Conservation (phyloP, 169 alveolate species). For the Eimeria sp. region DNA sequence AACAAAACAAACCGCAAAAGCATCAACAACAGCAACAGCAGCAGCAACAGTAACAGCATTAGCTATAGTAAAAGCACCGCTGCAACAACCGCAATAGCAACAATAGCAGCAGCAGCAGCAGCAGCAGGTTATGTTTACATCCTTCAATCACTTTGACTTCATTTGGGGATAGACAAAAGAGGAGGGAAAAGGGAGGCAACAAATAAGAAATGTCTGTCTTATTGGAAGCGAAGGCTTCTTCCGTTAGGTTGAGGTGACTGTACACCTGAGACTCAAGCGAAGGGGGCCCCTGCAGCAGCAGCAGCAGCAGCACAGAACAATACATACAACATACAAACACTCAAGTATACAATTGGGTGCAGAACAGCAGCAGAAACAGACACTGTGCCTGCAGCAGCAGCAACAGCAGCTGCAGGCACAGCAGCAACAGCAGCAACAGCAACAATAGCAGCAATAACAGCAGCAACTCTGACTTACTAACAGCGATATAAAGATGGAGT, state of each 20-base stretch:
- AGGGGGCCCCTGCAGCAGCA: conserved; percentile 22
- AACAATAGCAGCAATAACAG: too few relatives aligned
- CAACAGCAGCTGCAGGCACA: too few relatives aligned
- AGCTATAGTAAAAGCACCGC: background rate
- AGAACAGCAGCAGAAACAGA: too few relatives aligned
- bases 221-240: background rate
- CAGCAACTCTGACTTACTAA: background rate
- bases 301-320: background rate
- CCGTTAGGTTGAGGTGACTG: conserved; percentile 1
- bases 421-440: too few relatives aligned
- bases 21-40: background rate
- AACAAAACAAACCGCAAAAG: background rate
- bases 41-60: background rate
- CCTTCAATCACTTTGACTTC: background rate
- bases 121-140: background rate
- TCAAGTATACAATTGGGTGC: too few relatives aligned
- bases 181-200: background rate
- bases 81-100: conserved; percentile 5
- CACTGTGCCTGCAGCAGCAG: too few relatives aligned
- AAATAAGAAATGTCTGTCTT: background rate
- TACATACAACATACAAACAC: too few relatives aligned
- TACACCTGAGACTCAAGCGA: conserved; percentile 6
- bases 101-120: conserved; percentile 18
- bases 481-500: background rate
- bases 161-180: background rate